Percentiles rank a stretch among this genome's conserved stretches.
phyloP scores from a whole-genome alignment of 352 stramenopile species.

The Nothophytophthora sp. region DNA sequence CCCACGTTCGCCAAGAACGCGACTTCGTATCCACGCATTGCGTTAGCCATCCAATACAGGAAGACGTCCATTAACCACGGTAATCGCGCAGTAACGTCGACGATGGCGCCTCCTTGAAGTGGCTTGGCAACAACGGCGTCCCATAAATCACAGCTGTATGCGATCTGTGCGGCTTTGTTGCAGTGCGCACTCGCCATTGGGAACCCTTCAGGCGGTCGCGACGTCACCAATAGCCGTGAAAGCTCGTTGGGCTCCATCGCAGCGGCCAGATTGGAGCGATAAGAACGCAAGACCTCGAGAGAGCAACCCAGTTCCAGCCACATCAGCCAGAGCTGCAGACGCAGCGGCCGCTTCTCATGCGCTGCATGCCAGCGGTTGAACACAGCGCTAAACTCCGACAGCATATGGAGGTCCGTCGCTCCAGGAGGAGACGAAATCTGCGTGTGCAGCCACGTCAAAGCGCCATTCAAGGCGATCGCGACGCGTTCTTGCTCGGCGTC shows the following conservation, averaged over 20 bases:
- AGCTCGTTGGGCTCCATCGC: neutral
- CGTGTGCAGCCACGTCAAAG: conserved; percentile 17
- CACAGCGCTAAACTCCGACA: conserved; percentile 10
- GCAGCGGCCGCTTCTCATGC: conserved; percentile 13
- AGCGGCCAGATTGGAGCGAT: neutral
- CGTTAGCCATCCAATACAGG: conserved; percentile 26
- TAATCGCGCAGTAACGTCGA: neutral
- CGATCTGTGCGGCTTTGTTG: conserved; percentile 21
- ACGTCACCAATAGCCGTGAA: conserved; percentile 2
- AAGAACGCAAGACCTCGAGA: conserved; percentile 18
- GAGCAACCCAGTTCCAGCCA: conserved; percentile 32
- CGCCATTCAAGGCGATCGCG: conserved; percentile 4
- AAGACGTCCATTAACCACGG: conserved; percentile 21
- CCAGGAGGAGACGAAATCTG: conserved; percentile 4
- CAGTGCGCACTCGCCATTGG: conserved; percentile 14
- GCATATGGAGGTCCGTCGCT: neutral
- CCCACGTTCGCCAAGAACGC: conserved; percentile 34
- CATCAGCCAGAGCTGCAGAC: conserved; percentile 23
- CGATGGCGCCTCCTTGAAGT: conserved; percentile 6
- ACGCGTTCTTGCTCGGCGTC: conserved; percentile 7
- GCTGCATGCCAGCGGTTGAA: conserved; percentile 26
- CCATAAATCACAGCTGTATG: conserved; percentile 26
- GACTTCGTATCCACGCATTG: conserved; percentile 37
- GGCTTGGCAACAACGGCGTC: conserved; percentile 20
- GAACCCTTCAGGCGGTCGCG: conserved; percentile 8